Conservation (phyloP, 495 filamentous ascomycete species). For the Neurospora sp. region DNA sequence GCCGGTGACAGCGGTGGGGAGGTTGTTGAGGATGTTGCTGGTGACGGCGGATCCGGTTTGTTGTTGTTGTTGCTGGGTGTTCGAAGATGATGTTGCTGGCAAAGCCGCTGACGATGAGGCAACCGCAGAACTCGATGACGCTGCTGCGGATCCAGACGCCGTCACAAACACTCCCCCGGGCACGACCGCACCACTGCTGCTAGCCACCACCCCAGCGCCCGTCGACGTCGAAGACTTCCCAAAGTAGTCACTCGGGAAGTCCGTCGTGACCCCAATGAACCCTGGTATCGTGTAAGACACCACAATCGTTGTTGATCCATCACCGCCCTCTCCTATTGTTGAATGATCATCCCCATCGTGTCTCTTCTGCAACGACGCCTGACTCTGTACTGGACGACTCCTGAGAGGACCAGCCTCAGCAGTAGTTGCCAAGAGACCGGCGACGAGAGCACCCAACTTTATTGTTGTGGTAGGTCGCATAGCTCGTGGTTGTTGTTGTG, state of each 20-base stretch:
- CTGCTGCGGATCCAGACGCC: neutral
- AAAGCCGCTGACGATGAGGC: neutral
- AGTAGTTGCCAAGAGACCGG: neutral
- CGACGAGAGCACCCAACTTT: neutral
- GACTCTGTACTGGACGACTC: neutral
- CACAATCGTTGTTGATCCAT: neutral
- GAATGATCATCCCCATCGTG: neutral
- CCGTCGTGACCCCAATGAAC: neutral
- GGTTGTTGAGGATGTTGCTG: conserved; percentile 17
- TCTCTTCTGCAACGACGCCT: neutral
- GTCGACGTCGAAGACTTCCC: neutral
- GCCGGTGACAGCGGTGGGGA: conserved; percentile 29
- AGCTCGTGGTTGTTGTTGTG: neutral
- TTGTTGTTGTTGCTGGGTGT: neutral
- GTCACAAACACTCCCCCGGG: neutral
- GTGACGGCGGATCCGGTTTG: conserved; percentile 1
- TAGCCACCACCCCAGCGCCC: neutral
- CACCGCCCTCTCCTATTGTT: neutral
- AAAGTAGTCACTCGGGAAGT: neutral
- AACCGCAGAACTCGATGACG: no score
- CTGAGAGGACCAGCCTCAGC: neutral
- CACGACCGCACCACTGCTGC: neutral
- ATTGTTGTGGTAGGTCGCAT: neutral
- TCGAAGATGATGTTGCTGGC: neutral
- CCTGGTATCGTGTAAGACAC: neutral